Base-by-base conservation (phyloP, 2,329 filamentous ascomycete genomes). In the Myriosclerotinia scirpicola region DNA sequence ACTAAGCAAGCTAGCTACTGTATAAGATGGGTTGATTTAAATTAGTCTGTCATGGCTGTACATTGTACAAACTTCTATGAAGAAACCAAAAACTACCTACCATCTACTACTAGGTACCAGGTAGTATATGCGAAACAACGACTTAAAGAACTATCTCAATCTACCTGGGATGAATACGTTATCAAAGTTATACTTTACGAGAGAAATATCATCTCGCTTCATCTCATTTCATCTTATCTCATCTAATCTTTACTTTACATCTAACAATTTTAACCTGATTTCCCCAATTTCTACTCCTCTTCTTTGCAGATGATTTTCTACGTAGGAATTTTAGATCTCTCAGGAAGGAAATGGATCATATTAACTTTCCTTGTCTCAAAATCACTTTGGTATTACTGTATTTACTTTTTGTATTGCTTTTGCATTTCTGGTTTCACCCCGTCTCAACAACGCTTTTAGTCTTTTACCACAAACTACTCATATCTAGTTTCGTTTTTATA, bases 361-460 rank as follows among this genome's bases (percentile, higher is more conserved):
- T 22, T 20, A 11, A 36, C n/a, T 46, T 60, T 34, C 30, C 56
- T 36, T 60, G 56, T 60, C 56, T 60, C 42, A 36, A 46, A 46
- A n/a, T 36, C 17, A 59, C 42, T 17, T 5, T 6, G 55, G 17
- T 22, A 36, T 17, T 34, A 6, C 30, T 34, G 6, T 5, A 34
- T 40, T 59, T 59, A 17, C 40, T 46, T 36, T 48, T 54, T 34
- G 2, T 36, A 20, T 11, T 15, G 7, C 15, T n/a, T 34, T 54
- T 15, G 30, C 8, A 22, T 36, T 22, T 46, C 14, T 36, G 48
- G 56, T 48, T 26, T 59, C 44, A 60, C 22, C 11, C 40, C 17
- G 30, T 48, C 56, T 59, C 42, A 36, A 46, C 40, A 46, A 42
- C 22, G 14, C 15, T 26, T 11, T n/a, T 15, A n/a, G 40, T 34